Base-by-base conservation (phyloP, 805 yeast species). In the Kodamaea restingae region DNA sequence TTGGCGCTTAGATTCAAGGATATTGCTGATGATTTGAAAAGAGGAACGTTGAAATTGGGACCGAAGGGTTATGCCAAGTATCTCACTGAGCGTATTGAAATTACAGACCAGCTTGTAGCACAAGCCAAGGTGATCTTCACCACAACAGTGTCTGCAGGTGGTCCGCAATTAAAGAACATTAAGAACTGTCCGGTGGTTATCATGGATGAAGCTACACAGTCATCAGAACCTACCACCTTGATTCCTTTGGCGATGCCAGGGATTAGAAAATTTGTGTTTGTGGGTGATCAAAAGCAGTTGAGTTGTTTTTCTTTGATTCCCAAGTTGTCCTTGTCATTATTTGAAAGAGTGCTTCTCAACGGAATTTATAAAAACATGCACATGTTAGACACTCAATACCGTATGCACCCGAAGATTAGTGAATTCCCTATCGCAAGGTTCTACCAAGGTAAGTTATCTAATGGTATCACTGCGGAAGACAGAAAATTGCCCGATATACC, bases 201-300 rank as follows among this genome's bases (percentile, higher is more conserved):
- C 22, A 79, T 83, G 84, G 90, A 83, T 63, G 90, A 83, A 60
- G 75, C 86, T 3, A 82, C 88, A 0, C 88, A 82, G 49, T 80
- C 88, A 0, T 78, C 87, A 0, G 91, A 83, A 47, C 84, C 88
- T 5, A 67, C 79, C 1, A 78, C 87, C 0, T 64, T 83, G 46
- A 83, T 83, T 40, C 88, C 90, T 8, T 61, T 83, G 43, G 79
- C 85, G 5, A 73, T 81, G 68, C 74, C 78, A 3, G 84, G 84
- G 11, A 79, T 81, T 36, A 75, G 75, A 38, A 80, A 76, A 49
- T 78, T 82, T 55, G 76, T 81, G 2, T 77, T 83, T 52, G 88
- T 79, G 27, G 90, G 88, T 45, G 91, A 83, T 58, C 85, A 82
- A 49, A 80, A 77, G 44, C 91, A 83, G 56, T 67, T 83, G 63